Base-by-base conservation (phyloP, 257 asterid genomes). In the Petunia secreta region DNA sequence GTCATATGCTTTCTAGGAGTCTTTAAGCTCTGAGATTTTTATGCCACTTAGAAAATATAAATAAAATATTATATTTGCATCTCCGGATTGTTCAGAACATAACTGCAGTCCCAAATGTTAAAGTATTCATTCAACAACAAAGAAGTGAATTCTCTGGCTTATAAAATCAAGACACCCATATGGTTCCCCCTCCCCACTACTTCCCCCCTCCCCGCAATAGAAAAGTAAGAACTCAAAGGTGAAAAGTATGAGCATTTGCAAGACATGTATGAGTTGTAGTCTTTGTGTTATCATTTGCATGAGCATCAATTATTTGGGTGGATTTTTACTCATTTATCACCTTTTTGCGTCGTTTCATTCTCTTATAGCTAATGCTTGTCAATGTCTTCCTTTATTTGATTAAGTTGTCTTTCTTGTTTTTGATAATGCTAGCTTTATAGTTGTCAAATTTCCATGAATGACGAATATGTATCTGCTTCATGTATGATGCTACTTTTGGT, bases 371-470 rank as follows among this genome's bases (percentile, higher is more conserved):
- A 25, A 25, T 69, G 59, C 11, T 14, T 4, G 43, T 69, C 59
- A 10, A 11, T 69, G 8, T 46, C 59, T 69, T 34, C 48, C 13
- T 46, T 68, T 69, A 50, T 50, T 50, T 73, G 62, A 71, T 71
- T 71, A 25, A 71, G 11, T 11, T 71, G 77, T 39, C 59, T 48
- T 59, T 46, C 16, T 25, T 3, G 6, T 43, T 50, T 40, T 73
- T 13, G 34, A 50, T 50, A 73, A 50, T 11, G 46, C 41, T 73
- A 50, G 9, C 14, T 5, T 50, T 73, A 1, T 34, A 50, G 77
- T 71, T 34, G 77, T 34, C 43, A 66, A 41, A 3, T 66, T 66
- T 43, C 8, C 53, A 43, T 43, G 55, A 67, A 41, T 66, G 54
- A 41, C 8, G 54, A 15, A 7, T 14, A 41, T 15, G 13, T 65